Percentiles rank a stretch among this genome's conserved stretches.
Evolutionary conservation across 1,139 yeast species (phyloP).

Genomic region (Candida sp.): DNA sequence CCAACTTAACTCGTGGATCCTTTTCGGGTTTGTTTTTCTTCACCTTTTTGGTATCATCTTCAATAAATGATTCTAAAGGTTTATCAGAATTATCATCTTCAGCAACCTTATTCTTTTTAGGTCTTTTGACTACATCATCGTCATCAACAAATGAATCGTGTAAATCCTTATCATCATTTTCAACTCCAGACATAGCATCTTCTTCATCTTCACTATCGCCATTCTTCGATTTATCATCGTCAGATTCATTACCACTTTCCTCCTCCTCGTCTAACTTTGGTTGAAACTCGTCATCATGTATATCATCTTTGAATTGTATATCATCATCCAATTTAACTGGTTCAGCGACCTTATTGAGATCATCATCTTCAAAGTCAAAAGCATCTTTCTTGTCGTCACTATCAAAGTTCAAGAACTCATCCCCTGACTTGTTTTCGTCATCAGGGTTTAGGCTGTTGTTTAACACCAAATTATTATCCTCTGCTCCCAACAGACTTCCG

Average conservation of each 20-base stretch:
- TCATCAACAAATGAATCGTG: background rate
- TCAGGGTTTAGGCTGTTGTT: background rate
- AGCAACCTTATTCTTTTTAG: background rate
- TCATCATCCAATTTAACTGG: background rate
- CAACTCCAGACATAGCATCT: background rate
- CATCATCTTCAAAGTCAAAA: background rate
- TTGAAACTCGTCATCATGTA: slow-evolving; percentile 44
- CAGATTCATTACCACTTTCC: background rate
- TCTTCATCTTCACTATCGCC: background rate
- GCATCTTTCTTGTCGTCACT: slow-evolving; percentile 3
- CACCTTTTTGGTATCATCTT: background rate
- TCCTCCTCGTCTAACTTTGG: slow-evolving; percentile 12
- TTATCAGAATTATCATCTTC: background rate
- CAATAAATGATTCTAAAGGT: background rate
- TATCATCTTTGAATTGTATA: slow-evolving; percentile 34
- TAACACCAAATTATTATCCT: background rate
- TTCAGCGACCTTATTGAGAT: background rate
- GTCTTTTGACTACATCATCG: background rate
- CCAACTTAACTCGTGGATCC: background rate
- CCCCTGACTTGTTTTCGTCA: background rate
- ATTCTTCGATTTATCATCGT: background rate
- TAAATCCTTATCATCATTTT: background rate
- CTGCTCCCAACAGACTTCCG: background rate
- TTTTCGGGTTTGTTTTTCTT: background rate
- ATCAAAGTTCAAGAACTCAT: slow-evolving; percentile 3